A percentile compares a stretch with the other conserved stretches of the same genome.
Evolutionary conservation across 805 yeast species (phyloP).

Genomic region (Nakazawaea sp.): DNA sequence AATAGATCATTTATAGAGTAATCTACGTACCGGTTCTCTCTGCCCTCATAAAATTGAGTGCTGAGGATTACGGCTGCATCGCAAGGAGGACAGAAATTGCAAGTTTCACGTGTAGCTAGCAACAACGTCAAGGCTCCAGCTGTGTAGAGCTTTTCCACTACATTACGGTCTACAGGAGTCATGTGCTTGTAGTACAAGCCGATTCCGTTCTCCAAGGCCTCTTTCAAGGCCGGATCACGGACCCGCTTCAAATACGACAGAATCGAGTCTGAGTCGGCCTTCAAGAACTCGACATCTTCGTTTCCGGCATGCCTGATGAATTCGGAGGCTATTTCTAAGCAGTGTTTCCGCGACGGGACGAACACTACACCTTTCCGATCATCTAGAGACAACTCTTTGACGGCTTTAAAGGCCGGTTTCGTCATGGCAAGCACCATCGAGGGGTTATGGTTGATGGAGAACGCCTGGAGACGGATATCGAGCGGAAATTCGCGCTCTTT

Average conservation of each 20-base stretch:
- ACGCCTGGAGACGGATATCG: conserved; percentile 48
- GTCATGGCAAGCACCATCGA: conserved; percentile 46
- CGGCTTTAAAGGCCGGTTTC: conserved; percentile 38
- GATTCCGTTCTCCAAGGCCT: conserved; percentile 48
- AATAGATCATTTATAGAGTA: conserved; percentile 58
- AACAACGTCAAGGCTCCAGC: conserved; percentile 47
- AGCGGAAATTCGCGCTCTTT: conserved; percentile 49
- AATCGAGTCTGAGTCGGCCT: conserved; percentile 30
- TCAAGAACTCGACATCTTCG: conserved; percentile 32
- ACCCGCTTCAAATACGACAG: conserved; percentile 36
- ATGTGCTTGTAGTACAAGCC: conserved; percentile 58
- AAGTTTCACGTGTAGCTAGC: conserved; percentile 56
- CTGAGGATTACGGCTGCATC: conserved; percentile 57
- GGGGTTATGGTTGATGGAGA: conserved; percentile 40
- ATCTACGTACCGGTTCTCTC: conserved; percentile 62
- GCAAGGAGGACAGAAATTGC: conserved; percentile 43
- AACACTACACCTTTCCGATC: conserved; percentile 40
- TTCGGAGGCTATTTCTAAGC: conserved; percentile 44
- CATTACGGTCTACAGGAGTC: conserved; percentile 43
- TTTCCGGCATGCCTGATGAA: conserved; percentile 30
- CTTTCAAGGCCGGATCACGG: conserved; percentile 36
- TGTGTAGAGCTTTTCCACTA: conserved; percentile 46
- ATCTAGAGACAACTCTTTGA: conserved; percentile 23
- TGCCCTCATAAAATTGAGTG: conserved; percentile 66
- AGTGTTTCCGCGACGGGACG: conserved; percentile 47